phyloP scores from a whole-genome alignment of 75 land plant species.

The Cryptomeria japonica region DNA sequence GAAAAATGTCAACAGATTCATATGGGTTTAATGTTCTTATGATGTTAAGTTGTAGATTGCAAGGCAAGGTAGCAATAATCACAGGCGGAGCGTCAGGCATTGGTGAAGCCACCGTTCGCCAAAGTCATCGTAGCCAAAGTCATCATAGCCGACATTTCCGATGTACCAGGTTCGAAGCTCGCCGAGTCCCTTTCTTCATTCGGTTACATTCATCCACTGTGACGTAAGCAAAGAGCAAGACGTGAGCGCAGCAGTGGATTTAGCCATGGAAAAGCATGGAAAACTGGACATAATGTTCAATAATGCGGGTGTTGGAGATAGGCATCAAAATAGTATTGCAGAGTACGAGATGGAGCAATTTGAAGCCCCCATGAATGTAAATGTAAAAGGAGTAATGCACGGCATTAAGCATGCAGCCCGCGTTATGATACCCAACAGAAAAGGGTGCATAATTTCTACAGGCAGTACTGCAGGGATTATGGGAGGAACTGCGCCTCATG shows the following conservation, averaged over 20 bases:
- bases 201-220: conserved; percentile 31
- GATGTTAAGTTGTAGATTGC: no score
- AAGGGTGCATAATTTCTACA: no score
- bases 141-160: conserved; percentile 20
- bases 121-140: conserved; percentile 22
- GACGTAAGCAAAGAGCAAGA: conserved; percentile 71
- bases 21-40: no score
- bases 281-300: conserved; percentile 76
- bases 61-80: no score
- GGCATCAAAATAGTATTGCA: conserved; percentile 14
- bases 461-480: no score
- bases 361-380: conserved; percentile 44
- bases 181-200: no score
- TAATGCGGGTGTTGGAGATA: conserved; percentile 69
- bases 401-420: no score
- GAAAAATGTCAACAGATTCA: no score
- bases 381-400: conserved; percentile 39
- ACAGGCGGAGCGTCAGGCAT: not conserved
- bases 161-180: no score
- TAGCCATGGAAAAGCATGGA: conserved; percentile 44
- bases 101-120: conserved; percentile 21
- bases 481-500: not conserved
- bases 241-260: conserved; percentile 54
- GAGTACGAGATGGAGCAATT: conserved; percentile 42
- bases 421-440: no score